Conservation (phyloP, 257 asterid species). For the Solanum rostratum region DNA sequence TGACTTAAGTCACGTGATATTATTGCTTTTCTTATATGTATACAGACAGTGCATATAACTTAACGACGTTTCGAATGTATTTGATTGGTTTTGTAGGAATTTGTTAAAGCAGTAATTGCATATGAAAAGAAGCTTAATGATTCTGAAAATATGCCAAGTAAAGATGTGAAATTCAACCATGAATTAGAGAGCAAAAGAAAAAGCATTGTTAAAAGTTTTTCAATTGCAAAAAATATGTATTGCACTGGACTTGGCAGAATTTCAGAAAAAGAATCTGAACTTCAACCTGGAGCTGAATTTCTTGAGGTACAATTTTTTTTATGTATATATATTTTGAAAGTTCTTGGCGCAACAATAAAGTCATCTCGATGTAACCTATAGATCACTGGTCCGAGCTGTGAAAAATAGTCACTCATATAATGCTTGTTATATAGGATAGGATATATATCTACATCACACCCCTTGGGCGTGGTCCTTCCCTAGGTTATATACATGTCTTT, state of each 20-base stretch:
- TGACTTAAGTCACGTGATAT: background rate
- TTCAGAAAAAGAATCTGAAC: constrained; percentile 36
- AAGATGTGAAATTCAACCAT: constrained; percentile 13
- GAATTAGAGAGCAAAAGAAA: constrained; percentile 42
- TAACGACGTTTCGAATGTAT: background rate
- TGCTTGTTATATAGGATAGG: background rate
- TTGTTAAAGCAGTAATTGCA: constrained; percentile 59
- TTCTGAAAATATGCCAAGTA: constrained; percentile 5
- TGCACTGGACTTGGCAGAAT: background rate
- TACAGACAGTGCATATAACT: background rate
- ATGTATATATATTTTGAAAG: background rate
- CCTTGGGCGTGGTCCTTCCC: background rate
- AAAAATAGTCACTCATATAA: no score
- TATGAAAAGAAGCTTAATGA: constrained; percentile 44
- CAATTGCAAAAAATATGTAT: constrained; percentile 45
- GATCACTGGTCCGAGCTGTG: background rate
- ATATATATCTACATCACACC: background rate
- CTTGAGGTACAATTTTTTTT: constrained; percentile 35
- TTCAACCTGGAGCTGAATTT: constrained; percentile 65
- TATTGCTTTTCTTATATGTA: background rate
- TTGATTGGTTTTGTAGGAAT: constrained; percentile 26
- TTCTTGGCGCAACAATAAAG: background rate
- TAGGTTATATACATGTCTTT: background rate
- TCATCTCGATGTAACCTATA: background rate
- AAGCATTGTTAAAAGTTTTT: constrained; percentile 40